A percentile compares a stretch with the other conserved stretches of the same genome.
phyloP scores from a whole-genome alignment of 2,329 filamentous ascomycete species.

The Colletotrichum eleusines region DNA sequence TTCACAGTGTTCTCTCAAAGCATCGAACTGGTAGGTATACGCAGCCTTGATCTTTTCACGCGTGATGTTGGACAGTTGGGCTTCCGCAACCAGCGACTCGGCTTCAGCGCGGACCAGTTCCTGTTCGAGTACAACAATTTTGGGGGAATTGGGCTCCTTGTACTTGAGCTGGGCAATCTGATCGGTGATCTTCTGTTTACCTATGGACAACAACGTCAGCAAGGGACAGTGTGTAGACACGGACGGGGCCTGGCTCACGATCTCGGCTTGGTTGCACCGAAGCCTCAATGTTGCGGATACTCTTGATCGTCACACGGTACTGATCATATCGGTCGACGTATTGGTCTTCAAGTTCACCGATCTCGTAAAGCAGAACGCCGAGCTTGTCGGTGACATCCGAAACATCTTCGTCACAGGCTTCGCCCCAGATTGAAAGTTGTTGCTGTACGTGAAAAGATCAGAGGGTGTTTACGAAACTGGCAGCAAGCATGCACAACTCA shows the following conservation, averaged over 20 bases:
- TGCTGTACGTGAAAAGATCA: slow-evolving; percentile 67
- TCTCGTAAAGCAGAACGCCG: slow-evolving; percentile 96
- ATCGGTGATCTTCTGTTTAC: slow-evolving; percentile 99
- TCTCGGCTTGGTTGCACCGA: slow-evolving; percentile 98
- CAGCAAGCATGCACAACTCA: slow-evolving; percentile 62
- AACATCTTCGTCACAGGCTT: slow-evolving; percentile 95
- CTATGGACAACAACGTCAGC: slow-evolving; percentile 58
- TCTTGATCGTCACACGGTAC: slow-evolving; percentile 99
- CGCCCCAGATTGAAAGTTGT: slow-evolving; percentile 99
- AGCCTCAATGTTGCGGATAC: slow-evolving; percentile 98
- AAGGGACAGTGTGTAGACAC: background rate
- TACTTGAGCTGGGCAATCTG: slow-evolving; percentile 99
- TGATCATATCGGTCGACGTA: slow-evolving; percentile 99
- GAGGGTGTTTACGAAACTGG: background rate
- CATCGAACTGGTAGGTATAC: slow-evolving; percentile 98
- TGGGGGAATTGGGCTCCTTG: slow-evolving; percentile 98
- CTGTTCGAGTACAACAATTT: slow-evolving; percentile 97
- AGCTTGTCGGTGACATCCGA: slow-evolving; percentile 99
- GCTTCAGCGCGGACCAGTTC: slow-evolving; percentile 98
- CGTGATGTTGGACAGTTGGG: slow-evolving; percentile 98
- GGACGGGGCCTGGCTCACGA: slow-evolving; percentile 69
- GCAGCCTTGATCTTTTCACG: slow-evolving; percentile 99
- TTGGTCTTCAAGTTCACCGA: slow-evolving; percentile 97
- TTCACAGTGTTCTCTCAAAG: slow-evolving; percentile 95
- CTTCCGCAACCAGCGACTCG: slow-evolving; percentile 98